Evolutionary conservation across 2,329 filamentous ascomycete genomes (phyloP).

Genomic region (Drechslera avenae): DNA sequence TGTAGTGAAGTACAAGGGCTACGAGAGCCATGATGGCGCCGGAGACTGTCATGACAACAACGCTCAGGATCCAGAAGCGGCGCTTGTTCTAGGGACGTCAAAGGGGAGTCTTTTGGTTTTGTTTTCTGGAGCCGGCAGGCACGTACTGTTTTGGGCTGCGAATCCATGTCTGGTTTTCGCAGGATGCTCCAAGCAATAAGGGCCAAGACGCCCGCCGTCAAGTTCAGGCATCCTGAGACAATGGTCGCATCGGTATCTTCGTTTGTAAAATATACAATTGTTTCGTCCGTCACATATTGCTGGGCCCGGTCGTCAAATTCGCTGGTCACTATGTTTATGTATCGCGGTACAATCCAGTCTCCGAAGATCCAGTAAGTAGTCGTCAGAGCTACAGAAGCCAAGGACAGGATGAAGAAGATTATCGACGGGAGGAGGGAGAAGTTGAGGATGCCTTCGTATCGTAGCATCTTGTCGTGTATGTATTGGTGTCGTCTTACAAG

Average conservation of each 20-base stretch:
- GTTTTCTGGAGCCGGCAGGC: background rate
- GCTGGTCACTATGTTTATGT: slow-evolving; percentile 22
- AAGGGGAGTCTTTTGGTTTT: background rate
- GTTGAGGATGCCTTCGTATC: slow-evolving; percentile 29
- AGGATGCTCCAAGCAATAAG: slow-evolving; percentile 34
- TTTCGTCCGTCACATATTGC: slow-evolving; percentile 27
- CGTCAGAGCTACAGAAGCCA: slow-evolving; percentile 36
- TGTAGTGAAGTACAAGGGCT: slow-evolving; percentile 33
- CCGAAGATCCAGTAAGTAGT: slow-evolving; percentile 39
- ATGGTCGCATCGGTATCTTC: slow-evolving; percentile 35
- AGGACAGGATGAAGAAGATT: slow-evolving; percentile 34
- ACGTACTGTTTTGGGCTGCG: slow-evolving; percentile 31
- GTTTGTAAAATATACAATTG: slow-evolving; percentile 34
- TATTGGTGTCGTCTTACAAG: slow-evolving; percentile 4
- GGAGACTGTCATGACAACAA: slow-evolving; percentile 24
- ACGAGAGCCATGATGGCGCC: slow-evolving; percentile 27
- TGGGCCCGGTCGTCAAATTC: slow-evolving; percentile 25
- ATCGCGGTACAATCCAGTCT: slow-evolving; percentile 34
- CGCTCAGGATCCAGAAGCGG: slow-evolving; percentile 34
- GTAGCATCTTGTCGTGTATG: slow-evolving; percentile 16
- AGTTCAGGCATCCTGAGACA: slow-evolving; percentile 32
- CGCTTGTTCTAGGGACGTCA: slow-evolving; percentile 28
- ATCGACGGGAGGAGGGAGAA: slow-evolving; percentile 31
- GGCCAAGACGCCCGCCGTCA: slow-evolving; percentile 30
- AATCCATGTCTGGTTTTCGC: slow-evolving; percentile 31